Percentiles rank a stretch among this genome's conserved stretches.
These are phyloP conservation scores for Eragrostis tef DNA, from an alignment of 202 grass and related monocot genomes.

Conservation along the genomic window DNA sequence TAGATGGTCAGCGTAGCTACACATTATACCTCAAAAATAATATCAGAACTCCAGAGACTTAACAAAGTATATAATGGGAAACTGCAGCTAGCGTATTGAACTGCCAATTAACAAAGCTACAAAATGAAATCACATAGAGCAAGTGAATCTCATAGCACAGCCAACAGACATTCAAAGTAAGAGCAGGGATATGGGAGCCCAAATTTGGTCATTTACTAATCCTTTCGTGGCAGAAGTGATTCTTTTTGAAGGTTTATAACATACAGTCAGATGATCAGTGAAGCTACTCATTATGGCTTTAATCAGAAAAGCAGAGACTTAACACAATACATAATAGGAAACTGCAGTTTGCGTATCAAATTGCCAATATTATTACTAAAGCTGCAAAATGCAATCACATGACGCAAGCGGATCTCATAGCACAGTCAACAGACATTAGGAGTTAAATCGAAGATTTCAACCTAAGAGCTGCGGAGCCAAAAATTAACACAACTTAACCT, in stretches of 20 bases:
- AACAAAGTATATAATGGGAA: not conserved
- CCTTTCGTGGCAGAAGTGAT: too few relatives aligned
- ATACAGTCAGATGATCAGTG: too few relatives aligned
- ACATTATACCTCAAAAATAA: not conserved
- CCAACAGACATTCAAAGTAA: not conserved
- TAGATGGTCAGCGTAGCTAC: not conserved
- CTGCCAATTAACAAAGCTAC: not conserved
- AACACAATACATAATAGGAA: not conserved
- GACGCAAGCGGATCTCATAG: not conserved
- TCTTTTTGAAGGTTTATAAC: too few relatives aligned
- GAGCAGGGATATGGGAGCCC: not conserved
- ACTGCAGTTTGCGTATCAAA: not conserved
- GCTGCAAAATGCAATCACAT: not conserved
- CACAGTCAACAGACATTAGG: not conserved
- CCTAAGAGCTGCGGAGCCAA: not conserved
- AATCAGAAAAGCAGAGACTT: not conserved
- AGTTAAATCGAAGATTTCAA: not conserved
- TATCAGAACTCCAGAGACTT: not conserved
- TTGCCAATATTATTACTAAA: not conserved
- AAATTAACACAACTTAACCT: conserved; percentile 7
- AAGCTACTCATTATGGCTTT: too few relatives aligned
- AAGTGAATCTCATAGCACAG: not conserved
- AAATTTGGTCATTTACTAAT: too few relatives aligned
- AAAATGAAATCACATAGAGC: not conserved
- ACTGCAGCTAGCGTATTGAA: not conserved